These are phyloP conservation scores for Trametes polyzona DNA, from an alignment of 1,284 basidiomycete genomes.

Conservation along the genomic window DNA sequence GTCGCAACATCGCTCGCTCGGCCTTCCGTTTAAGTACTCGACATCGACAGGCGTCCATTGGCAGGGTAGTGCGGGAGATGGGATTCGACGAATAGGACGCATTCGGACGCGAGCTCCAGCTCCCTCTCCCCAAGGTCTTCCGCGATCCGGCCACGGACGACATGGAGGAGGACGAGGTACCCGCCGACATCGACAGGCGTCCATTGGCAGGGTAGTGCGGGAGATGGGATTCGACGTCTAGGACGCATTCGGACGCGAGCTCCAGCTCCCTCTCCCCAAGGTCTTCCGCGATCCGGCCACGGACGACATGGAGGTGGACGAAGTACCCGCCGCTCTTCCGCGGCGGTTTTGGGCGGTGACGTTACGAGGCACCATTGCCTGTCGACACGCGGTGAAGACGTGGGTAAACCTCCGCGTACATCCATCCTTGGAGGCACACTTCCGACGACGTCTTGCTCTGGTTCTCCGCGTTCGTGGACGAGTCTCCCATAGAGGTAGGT, in stretches of 20 bases:
- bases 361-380: constrained; percentile 48
- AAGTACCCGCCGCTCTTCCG: constrained; percentile 45
- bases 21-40: constrained; percentile 47
- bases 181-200: no score
- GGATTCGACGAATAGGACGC: constrained; percentile 60
- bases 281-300: constrained; percentile 30
- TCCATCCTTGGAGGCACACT: constrained; percentile 26
- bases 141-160: constrained; percentile 21
- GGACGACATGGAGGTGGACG: constrained; percentile 22
- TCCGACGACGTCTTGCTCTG: constrained; percentile 55
- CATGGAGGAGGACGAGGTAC: constrained; percentile 24
- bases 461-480: constrained; percentile 60
- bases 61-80: constrained; percentile 32
- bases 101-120: constrained; percentile 43
- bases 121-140: constrained; percentile 41
- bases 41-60: constrained; percentile 45
- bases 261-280: constrained; percentile 39
- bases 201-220: constrained; percentile 41
- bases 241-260: constrained; percentile 51
- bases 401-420: constrained; percentile 41
- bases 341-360: constrained; percentile 58
- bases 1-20: constrained; percentile 46
- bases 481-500: constrained; percentile 48
- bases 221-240: constrained; percentile 52
- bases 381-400: constrained; percentile 44